Percentiles rank a stretch among this genome's conserved stretches.
Evolutionary conservation across 805 yeast species (phyloP).

Genomic region (Cyberlindnera mycetangii): DNA sequence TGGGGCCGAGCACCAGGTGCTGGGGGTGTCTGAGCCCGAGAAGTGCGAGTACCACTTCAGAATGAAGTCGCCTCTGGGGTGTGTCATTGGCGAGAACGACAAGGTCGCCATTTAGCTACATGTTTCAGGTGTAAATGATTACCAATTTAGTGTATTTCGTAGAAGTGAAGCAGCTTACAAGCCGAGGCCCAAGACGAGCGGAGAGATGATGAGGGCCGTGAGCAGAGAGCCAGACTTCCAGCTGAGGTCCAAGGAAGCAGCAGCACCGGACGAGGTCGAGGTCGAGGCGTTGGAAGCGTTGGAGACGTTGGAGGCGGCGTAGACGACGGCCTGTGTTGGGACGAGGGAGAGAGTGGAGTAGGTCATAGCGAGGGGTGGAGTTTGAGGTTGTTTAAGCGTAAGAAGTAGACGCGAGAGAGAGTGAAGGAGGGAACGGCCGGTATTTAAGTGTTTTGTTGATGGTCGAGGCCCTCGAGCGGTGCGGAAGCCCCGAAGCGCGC

Average conservation of each 20-base stretch:
- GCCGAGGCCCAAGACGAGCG: constrained; percentile 32
- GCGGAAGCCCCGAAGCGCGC: background rate
- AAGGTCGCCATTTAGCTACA: background rate
- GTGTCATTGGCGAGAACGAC: constrained; percentile 19
- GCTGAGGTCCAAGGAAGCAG: constrained; percentile 34
- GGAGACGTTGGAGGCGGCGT: constrained; percentile 16
- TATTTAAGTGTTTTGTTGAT: background rate
- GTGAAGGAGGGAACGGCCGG: background rate
- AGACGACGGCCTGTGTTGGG: constrained; percentile 28
- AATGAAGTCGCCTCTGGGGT: constrained; percentile 40
- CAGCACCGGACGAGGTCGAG: constrained; percentile 29
- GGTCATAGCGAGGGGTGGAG: constrained; percentile 1
- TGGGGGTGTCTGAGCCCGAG: constrained; percentile 83
- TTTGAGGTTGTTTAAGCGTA: background rate
- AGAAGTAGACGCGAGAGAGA: background rate
- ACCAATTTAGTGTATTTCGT: background rate
- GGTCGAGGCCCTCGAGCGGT: background rate
- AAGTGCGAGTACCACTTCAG: constrained; percentile 74
- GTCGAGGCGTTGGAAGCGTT: constrained; percentile 21
- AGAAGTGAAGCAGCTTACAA: constrained; percentile 17
- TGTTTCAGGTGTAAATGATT: no score
- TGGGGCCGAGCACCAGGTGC: constrained; percentile 52
- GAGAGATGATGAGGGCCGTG: constrained; percentile 37
- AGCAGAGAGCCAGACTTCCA: constrained; percentile 40
- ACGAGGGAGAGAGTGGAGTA: constrained; percentile 20